Evolutionary conservation across 2,329 filamentous ascomycete genomes (phyloP), one percentile per base, ranked within the genome.

Genomic region (Talaromyces amestolkiae): DNA sequence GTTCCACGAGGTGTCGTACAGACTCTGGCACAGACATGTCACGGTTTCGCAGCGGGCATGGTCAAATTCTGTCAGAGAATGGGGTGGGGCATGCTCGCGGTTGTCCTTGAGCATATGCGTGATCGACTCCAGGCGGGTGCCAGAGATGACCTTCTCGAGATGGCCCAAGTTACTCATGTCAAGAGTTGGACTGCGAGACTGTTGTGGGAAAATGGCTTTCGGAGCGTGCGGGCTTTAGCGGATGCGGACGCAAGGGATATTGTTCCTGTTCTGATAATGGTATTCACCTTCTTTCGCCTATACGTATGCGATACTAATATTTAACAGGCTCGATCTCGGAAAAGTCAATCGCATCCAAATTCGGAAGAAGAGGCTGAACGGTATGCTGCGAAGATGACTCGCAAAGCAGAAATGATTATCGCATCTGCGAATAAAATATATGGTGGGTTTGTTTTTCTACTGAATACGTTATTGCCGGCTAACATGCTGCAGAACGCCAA

Each of bases 1-100:
- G 86, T 87, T 66, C 87, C 89, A 9, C 85, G 91, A 22, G 91
- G 90, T 1, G 83, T 85, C 5, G 86, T 93, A 11, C 91, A 93
- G 75, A 90, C 83, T 22, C 81, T 93, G 1, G 86, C 89, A 2
- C 89, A 92, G 70, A 90, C 88, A 1, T 92, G 90, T 69, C 87
- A 92, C 69, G 91, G 91, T 0, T 93, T 93, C 72, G 91, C 90
- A 3, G 89, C 89, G 1, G 90, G 90, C 3, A 91, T 92, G 82
- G 86, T 93, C 66, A 92, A 91, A 69, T 93, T 93, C 72, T 93
- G 90, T 72, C 84, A 91, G 69, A 84, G 86, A 19, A 92, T 93
- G 90, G 87, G 84, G 2, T 92, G 90, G 89, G 88, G 87, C 1
- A 87, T 90, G 70, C 85, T 93, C 73, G 86, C 87, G 7, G 89